A percentile compares a stretch with the other conserved stretches of the same genome.
These are phyloP conservation scores for Gossypium davidsonii DNA, from an alignment of 441 rosid genomes.

Conservation along the genomic window DNA sequence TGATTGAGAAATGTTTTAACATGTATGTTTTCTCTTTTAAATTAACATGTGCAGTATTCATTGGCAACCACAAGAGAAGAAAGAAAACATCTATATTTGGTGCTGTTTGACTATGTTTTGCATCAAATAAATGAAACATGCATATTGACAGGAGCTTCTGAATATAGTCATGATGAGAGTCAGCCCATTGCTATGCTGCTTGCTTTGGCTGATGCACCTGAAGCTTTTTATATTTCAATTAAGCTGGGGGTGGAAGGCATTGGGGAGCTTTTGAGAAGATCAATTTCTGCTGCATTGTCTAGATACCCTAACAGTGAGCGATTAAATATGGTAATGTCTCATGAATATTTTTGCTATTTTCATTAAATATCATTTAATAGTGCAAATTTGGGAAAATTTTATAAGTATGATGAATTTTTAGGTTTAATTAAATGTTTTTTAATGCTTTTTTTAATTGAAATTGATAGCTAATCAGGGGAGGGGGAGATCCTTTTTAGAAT, in stretches of 20 bases:
- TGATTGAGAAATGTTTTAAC: conserved; percentile 5
- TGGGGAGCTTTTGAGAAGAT: conserved; percentile 90
- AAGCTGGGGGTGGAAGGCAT: conserved; percentile 96
- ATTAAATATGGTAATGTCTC: conserved; percentile 58
- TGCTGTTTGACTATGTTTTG: conserved; percentile 80
- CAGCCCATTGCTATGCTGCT: conserved; percentile 79
- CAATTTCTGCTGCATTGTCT: conserved; percentile 73
- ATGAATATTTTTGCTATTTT: background rate
- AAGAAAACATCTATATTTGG: conserved; percentile 81
- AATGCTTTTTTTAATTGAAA: background rate
- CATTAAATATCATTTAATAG: background rate
- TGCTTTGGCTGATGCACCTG: conserved; percentile 86
- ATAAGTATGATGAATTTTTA: no score
- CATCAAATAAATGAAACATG: conserved; percentile 86
- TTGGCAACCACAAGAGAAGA: conserved; percentile 80
- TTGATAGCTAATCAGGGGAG: background rate
- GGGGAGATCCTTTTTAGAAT: background rate
- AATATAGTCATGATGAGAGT: conserved; percentile 82
- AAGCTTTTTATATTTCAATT: conserved; percentile 91
- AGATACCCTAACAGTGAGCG: conserved; percentile 85
- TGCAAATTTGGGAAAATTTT: no score
- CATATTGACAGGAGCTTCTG: conserved; percentile 73
- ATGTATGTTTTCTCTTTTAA: background rate
- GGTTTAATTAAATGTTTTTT: no score
- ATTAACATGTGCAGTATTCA: conserved; percentile 65